Percentiles rank a stretch among this genome's conserved stretches.
These are phyloP conservation scores for Pestalotiopsis sp. DNA, from an alignment of 2,329 filamentous ascomycete species.

Conservation along the genomic window DNA sequence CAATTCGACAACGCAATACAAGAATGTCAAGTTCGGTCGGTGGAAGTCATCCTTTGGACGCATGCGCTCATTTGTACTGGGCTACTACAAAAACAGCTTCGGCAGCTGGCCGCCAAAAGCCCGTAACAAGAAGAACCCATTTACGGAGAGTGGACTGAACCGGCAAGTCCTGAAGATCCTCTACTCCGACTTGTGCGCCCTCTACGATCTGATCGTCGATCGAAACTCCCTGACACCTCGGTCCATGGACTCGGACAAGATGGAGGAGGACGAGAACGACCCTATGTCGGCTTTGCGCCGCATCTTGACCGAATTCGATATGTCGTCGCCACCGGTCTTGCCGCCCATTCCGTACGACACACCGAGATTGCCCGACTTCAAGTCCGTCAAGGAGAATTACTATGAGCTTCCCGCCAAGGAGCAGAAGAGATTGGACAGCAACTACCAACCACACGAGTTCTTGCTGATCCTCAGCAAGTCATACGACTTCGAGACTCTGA, in stretches of 20 bases:
- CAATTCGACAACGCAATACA: conserved; percentile 80
- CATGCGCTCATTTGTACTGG: conserved; percentile 73
- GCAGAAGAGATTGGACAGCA: conserved; percentile 71
- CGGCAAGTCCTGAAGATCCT: conserved; percentile 78
- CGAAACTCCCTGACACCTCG: conserved; percentile 77
- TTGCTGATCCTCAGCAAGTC: conserved; percentile 76
- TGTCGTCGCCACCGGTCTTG: conserved; percentile 83
- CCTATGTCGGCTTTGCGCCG: conserved; percentile 70
- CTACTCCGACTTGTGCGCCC: conserved; percentile 81
- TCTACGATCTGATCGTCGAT: conserved; percentile 90
- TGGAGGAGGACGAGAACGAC: conserved; percentile 57
- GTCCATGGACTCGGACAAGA: conserved; percentile 67
- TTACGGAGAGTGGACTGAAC: conserved; percentile 85
- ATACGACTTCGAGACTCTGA: conserved; percentile 76
- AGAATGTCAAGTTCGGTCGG: conserved; percentile 77
- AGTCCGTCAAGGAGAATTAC: conserved; percentile 66
- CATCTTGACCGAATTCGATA: conserved; percentile 85
- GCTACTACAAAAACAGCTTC: conserved; percentile 64
- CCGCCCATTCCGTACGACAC: conserved; percentile 91
- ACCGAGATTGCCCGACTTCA: conserved; percentile 74
- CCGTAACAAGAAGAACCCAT: conserved; percentile 86
- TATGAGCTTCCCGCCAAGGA: conserved; percentile 70
- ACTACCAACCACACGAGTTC: conserved; percentile 78
- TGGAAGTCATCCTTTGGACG: conserved; percentile 78
- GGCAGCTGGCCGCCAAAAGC: conserved; percentile 89